Conservation (phyloP, 1,284 basidiomycete genomes). For the Ganoderma resinaceum region DNA sequence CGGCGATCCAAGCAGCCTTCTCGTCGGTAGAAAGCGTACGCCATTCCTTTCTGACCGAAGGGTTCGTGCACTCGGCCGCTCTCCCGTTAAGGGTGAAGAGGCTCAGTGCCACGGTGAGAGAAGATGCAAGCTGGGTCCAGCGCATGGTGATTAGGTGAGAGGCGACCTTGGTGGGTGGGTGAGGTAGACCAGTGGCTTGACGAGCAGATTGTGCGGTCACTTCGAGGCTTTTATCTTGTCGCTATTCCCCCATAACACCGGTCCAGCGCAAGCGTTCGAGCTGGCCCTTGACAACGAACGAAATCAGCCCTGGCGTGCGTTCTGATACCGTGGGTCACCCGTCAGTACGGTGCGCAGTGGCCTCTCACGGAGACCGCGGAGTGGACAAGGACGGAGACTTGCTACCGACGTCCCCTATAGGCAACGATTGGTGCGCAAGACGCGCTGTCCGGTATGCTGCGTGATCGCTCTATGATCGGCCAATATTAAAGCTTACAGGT, state of each 20-base stretch:
- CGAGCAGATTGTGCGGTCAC: neutral
- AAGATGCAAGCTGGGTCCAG: slow-evolving; percentile 5
- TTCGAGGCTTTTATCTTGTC: neutral
- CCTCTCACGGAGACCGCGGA: neutral
- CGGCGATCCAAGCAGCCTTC: slow-evolving; percentile 36
- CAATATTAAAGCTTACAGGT: neutral
- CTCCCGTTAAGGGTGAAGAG: slow-evolving; percentile 5
- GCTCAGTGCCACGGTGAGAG: slow-evolving; percentile 1
- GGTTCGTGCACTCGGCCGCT: slow-evolving; percentile 30
- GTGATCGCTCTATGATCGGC: neutral
- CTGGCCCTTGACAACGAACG: neutral
- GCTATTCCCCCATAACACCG: neutral
- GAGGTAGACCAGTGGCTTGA: neutral
- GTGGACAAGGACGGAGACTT: neutral
- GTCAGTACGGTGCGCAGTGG: neutral
- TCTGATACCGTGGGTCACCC: neutral
- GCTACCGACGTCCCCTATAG: neutral
- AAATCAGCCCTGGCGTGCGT: neutral
- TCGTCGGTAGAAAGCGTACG: slow-evolving; percentile 31
- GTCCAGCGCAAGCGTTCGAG: neutral
- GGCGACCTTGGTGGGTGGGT: neutral
- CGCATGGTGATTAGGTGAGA: neutral
- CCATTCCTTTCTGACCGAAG: slow-evolving; percentile 38
- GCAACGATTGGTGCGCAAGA: neutral
- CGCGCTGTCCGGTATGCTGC: neutral